phyloP scores from a whole-genome alignment of 768 basidiomycete genomes.

The Leucocoprinus sp. region DNA sequence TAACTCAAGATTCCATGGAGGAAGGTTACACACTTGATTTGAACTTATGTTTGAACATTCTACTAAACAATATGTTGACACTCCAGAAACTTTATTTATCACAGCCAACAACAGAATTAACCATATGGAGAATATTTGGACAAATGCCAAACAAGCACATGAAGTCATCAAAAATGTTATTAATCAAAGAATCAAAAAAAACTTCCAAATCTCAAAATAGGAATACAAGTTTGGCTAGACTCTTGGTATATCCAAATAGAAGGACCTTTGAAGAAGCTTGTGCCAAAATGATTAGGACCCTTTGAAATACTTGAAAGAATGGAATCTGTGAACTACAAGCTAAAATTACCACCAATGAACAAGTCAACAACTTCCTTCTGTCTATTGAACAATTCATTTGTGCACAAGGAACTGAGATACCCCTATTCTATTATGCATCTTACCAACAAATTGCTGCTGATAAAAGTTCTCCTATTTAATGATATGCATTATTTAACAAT shows the following conservation, averaged over 20 bases:
- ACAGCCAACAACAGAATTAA: constrained; percentile 2
- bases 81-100: constrained; percentile 6
- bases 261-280: not conserved
- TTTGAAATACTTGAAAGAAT: not conserved
- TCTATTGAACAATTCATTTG: too few species aligned
- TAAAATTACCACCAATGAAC: not conserved
- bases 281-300: not conserved
- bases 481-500: too few species aligned
- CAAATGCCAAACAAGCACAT: constrained; percentile 15
- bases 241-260: not conserved
- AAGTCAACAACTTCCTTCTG: too few species aligned
- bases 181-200: too few species aligned
- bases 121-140: constrained; percentile 1
- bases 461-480: too few species aligned
- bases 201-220: too few species aligned
- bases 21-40: constrained; percentile 14
- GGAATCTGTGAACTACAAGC: not conserved
- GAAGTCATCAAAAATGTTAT: not conserved
- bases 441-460: too few species aligned
- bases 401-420: too few species aligned
- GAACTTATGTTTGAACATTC: constrained; percentile 15
- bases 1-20: constrained; percentile 14
- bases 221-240: too few species aligned
- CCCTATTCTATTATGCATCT: too few species aligned
- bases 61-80: constrained; percentile 8